A percentile compares a stretch with the other conserved stretches of the same genome.
phyloP scores from a whole-genome alignment of 2,329 filamentous ascomycete species.

The Ceratocystis smalleyi region DNA sequence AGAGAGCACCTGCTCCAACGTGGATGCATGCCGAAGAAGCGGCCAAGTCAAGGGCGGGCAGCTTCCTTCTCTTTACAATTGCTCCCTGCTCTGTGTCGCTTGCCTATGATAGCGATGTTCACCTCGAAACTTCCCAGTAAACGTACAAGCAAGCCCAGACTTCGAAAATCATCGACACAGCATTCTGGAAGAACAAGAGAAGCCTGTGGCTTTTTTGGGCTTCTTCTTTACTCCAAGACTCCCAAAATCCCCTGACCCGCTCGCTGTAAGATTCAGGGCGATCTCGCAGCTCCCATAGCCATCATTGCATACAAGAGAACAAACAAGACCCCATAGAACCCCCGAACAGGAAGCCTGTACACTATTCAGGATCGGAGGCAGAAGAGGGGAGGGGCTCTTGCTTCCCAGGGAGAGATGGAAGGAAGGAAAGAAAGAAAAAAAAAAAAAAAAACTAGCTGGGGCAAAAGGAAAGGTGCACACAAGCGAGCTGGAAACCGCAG shows the following conservation, averaged over 20 bases:
- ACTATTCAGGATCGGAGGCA: not conserved
- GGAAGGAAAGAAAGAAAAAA: not conserved
- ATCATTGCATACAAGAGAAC: not conserved
- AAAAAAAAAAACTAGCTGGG: not conserved
- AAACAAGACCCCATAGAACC: not conserved
- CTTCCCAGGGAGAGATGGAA: not conserved
- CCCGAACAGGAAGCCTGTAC: not conserved
- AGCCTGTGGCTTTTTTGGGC: not conserved
- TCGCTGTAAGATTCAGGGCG: not conserved
- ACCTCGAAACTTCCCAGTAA: not conserved
- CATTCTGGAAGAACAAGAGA: constrained; percentile 1
- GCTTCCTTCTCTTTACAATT: not conserved
- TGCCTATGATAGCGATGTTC: not conserved
- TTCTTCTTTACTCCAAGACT: not conserved
- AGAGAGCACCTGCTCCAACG: not conserved
- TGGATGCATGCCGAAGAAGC: not conserved
- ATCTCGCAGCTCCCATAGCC: not conserved
- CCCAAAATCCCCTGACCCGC: not conserved
- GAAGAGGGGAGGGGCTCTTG: not conserved
- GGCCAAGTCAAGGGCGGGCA: not conserved
- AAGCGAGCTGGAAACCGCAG: not conserved
- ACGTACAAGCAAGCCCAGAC: not conserved
- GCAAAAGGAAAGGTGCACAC: not conserved
- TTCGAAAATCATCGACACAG: not conserved
- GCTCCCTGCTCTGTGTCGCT: not conserved